These are phyloP conservation scores for Metarhizium guizhouense DNA, from an alignment of 2,329 filamentous ascomycete genomes.

Conservation along the genomic window DNA sequence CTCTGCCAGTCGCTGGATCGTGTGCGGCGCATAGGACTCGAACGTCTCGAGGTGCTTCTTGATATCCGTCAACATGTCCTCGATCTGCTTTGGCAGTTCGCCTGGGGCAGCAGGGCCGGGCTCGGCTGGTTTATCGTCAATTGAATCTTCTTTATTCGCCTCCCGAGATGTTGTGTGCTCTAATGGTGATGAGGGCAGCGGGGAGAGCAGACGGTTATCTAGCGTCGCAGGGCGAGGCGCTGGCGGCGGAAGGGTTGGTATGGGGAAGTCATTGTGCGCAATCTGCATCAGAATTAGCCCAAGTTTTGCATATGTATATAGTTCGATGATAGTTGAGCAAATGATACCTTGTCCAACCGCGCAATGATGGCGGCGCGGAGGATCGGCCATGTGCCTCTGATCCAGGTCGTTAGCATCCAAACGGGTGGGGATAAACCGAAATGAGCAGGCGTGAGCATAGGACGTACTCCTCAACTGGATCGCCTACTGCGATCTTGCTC, in stretches of 20 bases:
- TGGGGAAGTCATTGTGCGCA: constrained; percentile 64
- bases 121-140: constrained; percentile 27
- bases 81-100: constrained; percentile 54
- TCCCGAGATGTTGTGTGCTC: constrained; percentile 41
- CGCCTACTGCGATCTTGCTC: constrained; percentile 39
- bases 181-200: constrained; percentile 35
- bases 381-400: constrained; percentile 59
- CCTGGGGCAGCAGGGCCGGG: constrained; percentile 28
- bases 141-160: constrained; percentile 60
- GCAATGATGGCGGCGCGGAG: constrained; percentile 57
- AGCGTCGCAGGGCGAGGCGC: constrained; percentile 16
- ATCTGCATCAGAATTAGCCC: constrained; percentile 43
- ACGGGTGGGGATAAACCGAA: constrained; percentile 10
- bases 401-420: constrained; percentile 17
- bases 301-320: neutral
- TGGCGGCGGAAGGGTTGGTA: constrained; percentile 46
- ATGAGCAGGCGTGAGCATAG: neutral
- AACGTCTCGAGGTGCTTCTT: constrained; percentile 59
- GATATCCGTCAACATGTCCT: constrained; percentile 53
- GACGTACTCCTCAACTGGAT: constrained; percentile 46
- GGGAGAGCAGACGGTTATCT: constrained; percentile 27
- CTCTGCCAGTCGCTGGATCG: constrained; percentile 84
- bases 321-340: no score
- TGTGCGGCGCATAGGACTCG: constrained; percentile 71
- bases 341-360: constrained; percentile 53